Percentiles rank a stretch among this genome's conserved stretches.
These are phyloP conservation scores for Lumnitzera racemosa DNA, from an alignment of 345 rosid species.

Conservation along the genomic window DNA sequence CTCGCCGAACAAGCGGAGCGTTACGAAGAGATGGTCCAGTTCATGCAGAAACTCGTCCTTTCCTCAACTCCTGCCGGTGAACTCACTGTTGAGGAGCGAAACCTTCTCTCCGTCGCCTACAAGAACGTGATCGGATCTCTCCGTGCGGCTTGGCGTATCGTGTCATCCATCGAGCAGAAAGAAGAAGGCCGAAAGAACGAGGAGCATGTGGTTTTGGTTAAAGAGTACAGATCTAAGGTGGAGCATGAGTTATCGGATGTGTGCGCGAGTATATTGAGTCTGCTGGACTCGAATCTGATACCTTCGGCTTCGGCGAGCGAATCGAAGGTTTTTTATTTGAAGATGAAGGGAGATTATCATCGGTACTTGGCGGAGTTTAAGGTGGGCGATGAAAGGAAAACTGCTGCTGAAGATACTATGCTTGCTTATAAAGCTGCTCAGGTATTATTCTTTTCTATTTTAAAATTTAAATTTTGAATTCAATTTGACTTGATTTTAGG, in stretches of 20 bases:
- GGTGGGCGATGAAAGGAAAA: constrained; percentile 76
- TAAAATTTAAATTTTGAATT: neutral
- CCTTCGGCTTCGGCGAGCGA: constrained; percentile 74
- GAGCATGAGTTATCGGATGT: constrained; percentile 73
- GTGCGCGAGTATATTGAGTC: constrained; percentile 60
- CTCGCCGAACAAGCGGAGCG: constrained; percentile 98
- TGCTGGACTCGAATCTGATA: constrained; percentile 62
- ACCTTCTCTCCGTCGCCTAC: constrained; percentile 91
- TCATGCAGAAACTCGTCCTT: constrained; percentile 83
- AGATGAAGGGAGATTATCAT: constrained; percentile 97
- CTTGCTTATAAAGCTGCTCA: constrained; percentile 86
- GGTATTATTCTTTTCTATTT: constrained; percentile 22
- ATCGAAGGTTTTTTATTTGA: constrained; percentile 84
- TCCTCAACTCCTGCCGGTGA: constrained; percentile 72
- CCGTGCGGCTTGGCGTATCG: constrained; percentile 96
- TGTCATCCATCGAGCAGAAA: constrained; percentile 91
- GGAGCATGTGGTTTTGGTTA: constrained; percentile 79
- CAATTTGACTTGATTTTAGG: neutral
- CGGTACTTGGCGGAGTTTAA: constrained; percentile 93
- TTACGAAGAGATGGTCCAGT: constrained; percentile 93
- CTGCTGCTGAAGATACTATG: constrained; percentile 97
- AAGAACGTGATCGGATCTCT: constrained; percentile 98
- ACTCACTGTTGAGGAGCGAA: constrained; percentile 89
- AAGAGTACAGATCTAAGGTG: constrained; percentile 90
- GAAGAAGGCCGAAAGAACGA: constrained; percentile 93